Evolutionary conservation across 225 moss, liverwort and hornwort genomes (phyloP), one percentile per base, ranked within the genome.

Genomic region (Thuidium tamariscinum): DNA sequence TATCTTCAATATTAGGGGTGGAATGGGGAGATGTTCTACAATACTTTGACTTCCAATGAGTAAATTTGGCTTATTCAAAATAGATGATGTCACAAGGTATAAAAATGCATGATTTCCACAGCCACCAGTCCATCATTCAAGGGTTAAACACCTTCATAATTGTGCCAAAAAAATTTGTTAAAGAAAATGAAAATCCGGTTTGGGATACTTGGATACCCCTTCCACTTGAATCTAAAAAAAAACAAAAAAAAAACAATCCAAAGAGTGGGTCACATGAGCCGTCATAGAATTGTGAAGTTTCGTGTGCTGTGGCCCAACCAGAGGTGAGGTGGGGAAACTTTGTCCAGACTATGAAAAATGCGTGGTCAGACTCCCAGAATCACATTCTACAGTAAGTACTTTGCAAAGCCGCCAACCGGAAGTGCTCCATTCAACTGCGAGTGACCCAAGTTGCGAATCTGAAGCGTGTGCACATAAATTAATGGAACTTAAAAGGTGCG

Each of bases 401-500:
- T 59, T 3, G 79, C 61, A 65, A 67, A 67, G 67, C 37, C 39
- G 39, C 41, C 22, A 60, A 76, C 84, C 71, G 18, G 34, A 26
- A 68, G 46, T 37, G 76, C 67, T 82, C 77, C 79, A 74, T 74
- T 61, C 81, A 83, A 74, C 61, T 57, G 89, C 65, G 49, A 57
- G 79, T 61, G 81, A 76, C 69, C 37, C 42, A 86, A 86, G 73
- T 55, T 79, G 67, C 21, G 23, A n/a, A 77, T 77, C 67, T 65
- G 66, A 90, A 83, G 65, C 83, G 22, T 52, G 80, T 60, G n/a
- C n/a, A 80, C 75, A 84, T 67, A 84, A 92, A 77, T 89, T 78
- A 77, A 89, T 83, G 83, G 83, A 83, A 80, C 26, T 60, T 48
- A 77, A 16, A 52, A 81, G 71, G 63, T 64, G 83, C 71, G 29